These are phyloP conservation scores for Syncephalastrum racemosum DNA, from an alignment of 371 early-diverging fungal genomes.

Conservation along the genomic window DNA sequence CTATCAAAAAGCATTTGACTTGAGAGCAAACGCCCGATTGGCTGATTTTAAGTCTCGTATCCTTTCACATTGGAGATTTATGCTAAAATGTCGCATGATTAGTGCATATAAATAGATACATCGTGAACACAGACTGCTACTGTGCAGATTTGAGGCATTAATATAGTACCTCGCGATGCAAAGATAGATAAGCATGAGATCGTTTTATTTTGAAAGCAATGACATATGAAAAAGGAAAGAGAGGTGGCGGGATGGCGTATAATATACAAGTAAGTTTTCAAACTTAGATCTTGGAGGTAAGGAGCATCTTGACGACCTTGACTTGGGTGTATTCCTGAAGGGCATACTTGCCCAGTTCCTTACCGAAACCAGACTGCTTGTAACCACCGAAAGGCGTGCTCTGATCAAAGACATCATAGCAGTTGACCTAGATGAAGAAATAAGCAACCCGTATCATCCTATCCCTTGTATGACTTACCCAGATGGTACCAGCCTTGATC, in stretches of 20 bases:
- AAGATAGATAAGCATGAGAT: too few species aligned
- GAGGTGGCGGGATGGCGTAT: neutral
- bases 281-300: constrained; percentile 8
- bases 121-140: too few species aligned
- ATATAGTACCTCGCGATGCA: too few species aligned
- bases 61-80: too few species aligned
- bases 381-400: constrained; percentile 83
- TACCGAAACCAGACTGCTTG: constrained; percentile 72
- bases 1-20: too few species aligned
- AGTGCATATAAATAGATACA: too few species aligned
- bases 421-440: constrained; percentile 19
- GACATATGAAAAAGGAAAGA: too few species aligned
- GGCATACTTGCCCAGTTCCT: constrained; percentile 75
- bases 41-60: too few species aligned
- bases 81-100: too few species aligned
- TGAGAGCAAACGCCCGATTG: too few species aligned
- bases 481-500: constrained; percentile 79
- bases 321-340: constrained; percentile 68
- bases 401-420: constrained; percentile 44
- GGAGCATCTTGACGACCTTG: constrained; percentile 63
- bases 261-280: constrained; percentile 20
- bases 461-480: constrained; percentile 12
- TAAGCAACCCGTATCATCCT: neutral
- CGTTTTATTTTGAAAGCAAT: too few species aligned
- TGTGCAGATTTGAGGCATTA: too few species aligned